A percentile compares a stretch with the other conserved stretches of the same genome.
phyloP scores from a whole-genome alignment of 257 asterid species.

The Solanum pimpinellifolium region DNA sequence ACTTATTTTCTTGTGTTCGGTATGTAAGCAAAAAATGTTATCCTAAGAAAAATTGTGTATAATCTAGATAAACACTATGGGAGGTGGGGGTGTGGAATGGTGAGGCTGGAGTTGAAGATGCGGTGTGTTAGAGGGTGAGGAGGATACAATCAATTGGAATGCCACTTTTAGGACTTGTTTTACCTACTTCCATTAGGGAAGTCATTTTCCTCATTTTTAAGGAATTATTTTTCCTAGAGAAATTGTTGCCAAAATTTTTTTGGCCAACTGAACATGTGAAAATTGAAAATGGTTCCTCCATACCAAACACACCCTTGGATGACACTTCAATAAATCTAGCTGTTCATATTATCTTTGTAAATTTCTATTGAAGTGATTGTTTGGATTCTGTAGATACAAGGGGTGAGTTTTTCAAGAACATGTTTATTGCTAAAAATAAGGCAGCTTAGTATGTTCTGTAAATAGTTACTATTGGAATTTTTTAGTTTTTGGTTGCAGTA shows the following conservation, averaged over 20 bases:
- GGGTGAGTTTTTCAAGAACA: neutral
- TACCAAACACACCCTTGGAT: neutral
- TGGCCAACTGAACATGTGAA: neutral
- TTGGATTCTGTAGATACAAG: neutral
- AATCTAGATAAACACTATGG: neutral
- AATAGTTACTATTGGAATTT: neutral
- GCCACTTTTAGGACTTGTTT: neutral
- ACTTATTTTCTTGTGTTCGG: neutral
- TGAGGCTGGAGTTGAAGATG: neutral
- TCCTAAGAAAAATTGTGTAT: neutral
- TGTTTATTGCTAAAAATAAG: neutral
- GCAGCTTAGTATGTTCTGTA: neutral
- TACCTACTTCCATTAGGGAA: neutral
- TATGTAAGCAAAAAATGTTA: neutral
- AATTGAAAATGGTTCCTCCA: neutral
- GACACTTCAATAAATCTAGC: neutral
- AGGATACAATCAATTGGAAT: neutral
- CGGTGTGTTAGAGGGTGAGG: neutral
- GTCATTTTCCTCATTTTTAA: neutral
- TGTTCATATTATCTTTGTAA: neutral
- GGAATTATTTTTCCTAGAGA: neutral
- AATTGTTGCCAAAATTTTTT: neutral
- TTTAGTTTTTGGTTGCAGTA: neutral
- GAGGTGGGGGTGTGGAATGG: neutral
- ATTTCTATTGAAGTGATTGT: neutral